Evolutionary conservation across 1,284 basidiomycete genomes (phyloP), one percentile per base, ranked within the genome.

Genomic region (Apiotrichum gracile): DNA sequence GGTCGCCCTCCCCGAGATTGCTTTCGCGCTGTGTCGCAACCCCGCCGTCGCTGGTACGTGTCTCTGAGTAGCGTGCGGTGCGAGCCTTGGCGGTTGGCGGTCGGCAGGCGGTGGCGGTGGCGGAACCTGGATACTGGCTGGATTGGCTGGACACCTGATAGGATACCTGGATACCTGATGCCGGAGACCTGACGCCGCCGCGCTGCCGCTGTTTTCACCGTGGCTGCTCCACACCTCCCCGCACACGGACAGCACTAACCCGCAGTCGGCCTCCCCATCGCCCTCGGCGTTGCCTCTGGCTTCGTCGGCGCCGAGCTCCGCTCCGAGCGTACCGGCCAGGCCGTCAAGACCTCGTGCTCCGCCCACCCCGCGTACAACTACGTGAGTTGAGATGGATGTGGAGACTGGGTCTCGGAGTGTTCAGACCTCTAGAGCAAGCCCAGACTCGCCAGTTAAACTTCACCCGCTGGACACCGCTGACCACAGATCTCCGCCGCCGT

Each of bases 11-110:
- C 74, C 74, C 2, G 74, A 75, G 55, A 55, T 83, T 58, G 70
- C 84, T n/a, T 77, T 84, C 56, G 73, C 77, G 19, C 77, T 83
- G 54, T 80, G 82, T 10, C 77, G 83, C 57, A 83, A 83, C 67
- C 80, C 83, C 21, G 70, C 82, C 41, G 72, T 81, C 16, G 83
- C 83, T 10, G 70, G 73, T 73, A 29, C 54, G 67, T 65, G n/a
- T n/a, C n/a, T n/a, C n/a, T n/a, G n/a, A n/a, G n/a, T n/a, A n/a
- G n/a, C n/a, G n/a, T n/a, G n/a, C n/a, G n/a, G n/a, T n/a, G n/a
- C n/a, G n/a, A n/a, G n/a, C n/a, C n/a, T n/a, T n/a, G n/a, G n/a
- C n/a, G n/a, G n/a, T n/a, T n/a, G 29, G 34, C 34, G 34, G 34
- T 13, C 34, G 10, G 34, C n/a, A n/a, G n/a, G n/a, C n/a, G n/a